Evolutionary conservation across 192 early-diverging fungal genomes (phyloP).

Genomic region (Allomyces javanicus): DNA sequence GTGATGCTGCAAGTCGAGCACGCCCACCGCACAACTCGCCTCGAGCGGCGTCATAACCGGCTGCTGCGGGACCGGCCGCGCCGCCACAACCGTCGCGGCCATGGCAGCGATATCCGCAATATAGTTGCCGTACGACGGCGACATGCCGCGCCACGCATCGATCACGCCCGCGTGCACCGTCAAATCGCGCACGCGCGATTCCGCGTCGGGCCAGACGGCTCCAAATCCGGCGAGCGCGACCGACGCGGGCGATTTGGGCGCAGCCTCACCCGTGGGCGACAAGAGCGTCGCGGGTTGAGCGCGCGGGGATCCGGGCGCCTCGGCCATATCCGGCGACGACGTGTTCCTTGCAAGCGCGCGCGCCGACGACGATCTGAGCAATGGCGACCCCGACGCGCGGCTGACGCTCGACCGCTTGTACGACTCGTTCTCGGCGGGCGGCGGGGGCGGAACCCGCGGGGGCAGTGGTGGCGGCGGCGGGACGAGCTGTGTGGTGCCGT

Average conservation of each 20-base stretch:
- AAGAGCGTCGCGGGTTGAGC: no score
- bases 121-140: slow-evolving; percentile 34
- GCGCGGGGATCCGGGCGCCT: no score
- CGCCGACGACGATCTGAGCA: no score
- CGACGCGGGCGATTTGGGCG: no score
- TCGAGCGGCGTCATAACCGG: slow-evolving; percentile 41
- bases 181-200: slow-evolving; percentile 44
- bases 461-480: slow-evolving; percentile 12
- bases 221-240: slow-evolving; percentile 36
- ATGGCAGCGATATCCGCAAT: neutral
- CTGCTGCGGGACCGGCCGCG: neutral
- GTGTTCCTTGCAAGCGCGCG: no score
- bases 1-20: slow-evolving; percentile 51
- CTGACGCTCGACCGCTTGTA: no score
- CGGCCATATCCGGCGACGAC: no score
- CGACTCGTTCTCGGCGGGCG: slow-evolving; percentile 4
- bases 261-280: no score
- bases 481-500: slow-evolving; percentile 37
- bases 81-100: neutral
- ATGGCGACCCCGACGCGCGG: no score
- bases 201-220: slow-evolving; percentile 48
- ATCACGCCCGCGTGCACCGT: slow-evolving; percentile 50
- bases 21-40: slow-evolving; percentile 29
- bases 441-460: slow-evolving; percentile 22
- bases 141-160: slow-evolving; percentile 66